Evolutionary conservation across 768 basidiomycete species (phyloP).

Genomic region (Boletus rubescentipes): DNA sequence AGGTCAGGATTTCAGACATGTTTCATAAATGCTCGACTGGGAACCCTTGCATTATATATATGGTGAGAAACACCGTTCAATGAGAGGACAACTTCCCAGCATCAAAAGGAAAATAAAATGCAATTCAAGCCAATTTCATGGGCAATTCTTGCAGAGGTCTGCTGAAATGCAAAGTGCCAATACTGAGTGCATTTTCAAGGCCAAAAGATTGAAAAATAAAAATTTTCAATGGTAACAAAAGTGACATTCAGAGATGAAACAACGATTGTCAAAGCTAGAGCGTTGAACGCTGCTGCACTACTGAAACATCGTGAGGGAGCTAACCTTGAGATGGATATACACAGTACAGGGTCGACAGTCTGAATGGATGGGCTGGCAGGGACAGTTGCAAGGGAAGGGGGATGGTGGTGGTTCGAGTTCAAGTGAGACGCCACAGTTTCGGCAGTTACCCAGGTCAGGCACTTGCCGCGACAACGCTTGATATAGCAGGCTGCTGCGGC

Average conservation of each 20-base stretch:
- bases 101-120: too few relatives aligned
- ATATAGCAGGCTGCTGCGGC: conserved; percentile 10
- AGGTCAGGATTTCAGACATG: neutral
- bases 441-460: conserved; percentile 23
- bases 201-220: neutral
- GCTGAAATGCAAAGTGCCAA: neutral
- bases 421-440: conserved; percentile 25
- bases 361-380: neutral
- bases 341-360: neutral
- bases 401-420: conserved; percentile 35
- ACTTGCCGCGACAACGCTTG: conserved; percentile 28
- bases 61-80: conserved; percentile 11
- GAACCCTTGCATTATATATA: neutral
- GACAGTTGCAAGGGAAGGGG: neutral
- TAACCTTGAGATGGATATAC: neutral
- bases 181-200: neutral
- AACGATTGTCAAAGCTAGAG: neutral
- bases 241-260: neutral
- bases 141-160: neutral
- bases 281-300: neutral
- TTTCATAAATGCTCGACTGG: neutral
- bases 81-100: too few relatives aligned
- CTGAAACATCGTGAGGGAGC: neutral
- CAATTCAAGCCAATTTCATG: neutral
- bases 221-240: neutral